Conservation (phyloP, 1,284 basidiomycete genomes). For the Bjerkandera adusta region DNA sequence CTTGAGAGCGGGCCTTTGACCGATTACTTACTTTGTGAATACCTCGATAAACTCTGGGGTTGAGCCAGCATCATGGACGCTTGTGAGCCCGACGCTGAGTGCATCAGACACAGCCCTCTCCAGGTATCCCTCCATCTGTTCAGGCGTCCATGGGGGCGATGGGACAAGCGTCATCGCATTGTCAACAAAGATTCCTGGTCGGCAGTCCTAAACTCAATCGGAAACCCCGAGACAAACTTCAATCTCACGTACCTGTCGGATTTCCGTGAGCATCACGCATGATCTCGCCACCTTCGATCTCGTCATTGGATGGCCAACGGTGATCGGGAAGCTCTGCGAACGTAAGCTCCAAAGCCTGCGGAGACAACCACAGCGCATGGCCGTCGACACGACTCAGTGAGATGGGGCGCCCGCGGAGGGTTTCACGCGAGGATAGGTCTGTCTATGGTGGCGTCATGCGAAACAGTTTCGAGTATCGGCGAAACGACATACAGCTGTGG, state of each 20-base stretch:
- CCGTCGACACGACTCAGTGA: slow-evolving; percentile 74
- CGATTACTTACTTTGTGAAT: slow-evolving; percentile 63
- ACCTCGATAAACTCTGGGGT: slow-evolving; percentile 56
- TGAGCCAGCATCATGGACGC: slow-evolving; percentile 79
- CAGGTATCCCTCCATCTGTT: slow-evolving; percentile 59
- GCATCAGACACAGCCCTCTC: slow-evolving; percentile 66
- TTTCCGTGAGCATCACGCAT: slow-evolving; percentile 60
- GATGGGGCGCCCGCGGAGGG: slow-evolving; percentile 67
- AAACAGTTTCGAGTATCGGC: background rate
- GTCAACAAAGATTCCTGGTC: slow-evolving; percentile 68
- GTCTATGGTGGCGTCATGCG: slow-evolving; percentile 41
- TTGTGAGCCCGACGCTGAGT: slow-evolving; percentile 73
- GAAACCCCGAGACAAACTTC: background rate
- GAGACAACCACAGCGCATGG: slow-evolving; percentile 86
- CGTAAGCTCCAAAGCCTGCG: slow-evolving; percentile 61
- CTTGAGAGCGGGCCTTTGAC: slow-evolving; percentile 2
- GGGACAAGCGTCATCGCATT: slow-evolving; percentile 72
- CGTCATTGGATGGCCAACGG: slow-evolving; percentile 44
- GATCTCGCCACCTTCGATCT: slow-evolving; percentile 76
- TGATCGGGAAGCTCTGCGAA: slow-evolving; percentile 16
- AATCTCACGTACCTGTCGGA: slow-evolving; percentile 60
- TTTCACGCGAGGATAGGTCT: slow-evolving; percentile 58
- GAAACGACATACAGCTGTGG: slow-evolving; percentile 62
- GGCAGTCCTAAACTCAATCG: background rate
- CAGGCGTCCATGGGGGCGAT: slow-evolving; percentile 59